Evolutionary conservation across 208 protist genomes (phyloP), one percentile per base, ranked within the genome.

Genomic region (Trypanosoma theileri): DNA sequence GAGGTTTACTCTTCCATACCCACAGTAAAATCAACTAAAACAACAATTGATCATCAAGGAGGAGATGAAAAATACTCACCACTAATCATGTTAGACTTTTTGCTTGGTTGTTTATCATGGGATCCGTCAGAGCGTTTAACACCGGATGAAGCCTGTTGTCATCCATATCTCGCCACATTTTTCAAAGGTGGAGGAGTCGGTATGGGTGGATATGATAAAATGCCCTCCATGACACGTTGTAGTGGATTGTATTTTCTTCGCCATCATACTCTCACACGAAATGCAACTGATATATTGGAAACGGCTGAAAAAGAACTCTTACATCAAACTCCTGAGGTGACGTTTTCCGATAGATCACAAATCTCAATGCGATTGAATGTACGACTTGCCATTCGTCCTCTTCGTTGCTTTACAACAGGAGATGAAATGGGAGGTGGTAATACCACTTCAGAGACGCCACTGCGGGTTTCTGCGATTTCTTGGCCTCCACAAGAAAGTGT

Each of bases 61-160:
- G 22, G 6, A 24, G 17, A 1, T 52, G 14, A 7, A 28, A 12
- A 42, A 19, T 10, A 11, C 6, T 31, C 14, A 17, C 63, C 21
- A 22, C 53, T 51, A n/a, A 55, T 82, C 14, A 86, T 93, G 40
- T 59, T 84, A 21, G 71, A 88, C 63, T 86, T 88, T 69, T 7
- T 88, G 16, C 67, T 88, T 48, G 82, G 85, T 13, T 87, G 80
- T 52, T 67, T 94, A 9, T 71, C 59, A 48, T 95, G 77, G 73
- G 71, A 89, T 60, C 69, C 86, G n/a, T 48, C 51, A 7, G 58
- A 80, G 61, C 88, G 92, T 22, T 76, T 93, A 16, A 85, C 71
- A 12, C 69, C 86, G 1, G 69, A 59, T 17, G 80, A 93, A 58
- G 82, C 77, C 54, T 69, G 71, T 24, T 75, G 62, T 40, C 88